Conservation (phyloP, 495 filamentous ascomycete genomes). For the Penicillium maclennaniae region DNA sequence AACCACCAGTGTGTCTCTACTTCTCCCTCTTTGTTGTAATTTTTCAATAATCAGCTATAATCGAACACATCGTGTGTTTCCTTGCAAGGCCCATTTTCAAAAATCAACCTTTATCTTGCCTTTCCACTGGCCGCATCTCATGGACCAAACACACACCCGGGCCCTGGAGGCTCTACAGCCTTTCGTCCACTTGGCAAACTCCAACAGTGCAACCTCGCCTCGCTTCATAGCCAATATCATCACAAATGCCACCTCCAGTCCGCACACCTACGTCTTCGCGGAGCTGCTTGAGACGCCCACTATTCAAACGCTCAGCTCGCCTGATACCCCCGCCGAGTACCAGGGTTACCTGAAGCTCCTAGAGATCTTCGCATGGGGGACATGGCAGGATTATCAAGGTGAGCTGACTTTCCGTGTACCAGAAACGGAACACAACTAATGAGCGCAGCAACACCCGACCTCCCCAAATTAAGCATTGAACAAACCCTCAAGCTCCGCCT, state of each 20-base stretch:
- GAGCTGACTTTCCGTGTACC: neutral
- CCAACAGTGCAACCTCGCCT: constrained; percentile 66
- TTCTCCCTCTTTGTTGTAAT: neutral
- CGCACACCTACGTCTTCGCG: constrained; percentile 90
- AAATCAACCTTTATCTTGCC: neutral
- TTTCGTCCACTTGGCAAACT: constrained; percentile 82
- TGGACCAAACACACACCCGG: constrained; percentile 74
- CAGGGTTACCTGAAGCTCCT: constrained; percentile 65
- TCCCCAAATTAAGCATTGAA: constrained; percentile 66
- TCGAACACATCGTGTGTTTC: neutral
- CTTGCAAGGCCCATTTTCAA: neutral
- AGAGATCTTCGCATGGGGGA: constrained; percentile 91
- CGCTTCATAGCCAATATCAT: constrained; percentile 83
- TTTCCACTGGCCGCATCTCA: constrained; percentile 29
- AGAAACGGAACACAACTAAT: neutral
- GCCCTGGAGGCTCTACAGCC: constrained; percentile 85
- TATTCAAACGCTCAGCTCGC: constrained; percentile 64
- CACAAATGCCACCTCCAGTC: constrained; percentile 77
- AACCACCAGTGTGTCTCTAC: neutral
- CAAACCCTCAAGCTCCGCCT: constrained; percentile 87
- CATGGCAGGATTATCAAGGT: constrained; percentile 74
- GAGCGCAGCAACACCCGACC: constrained; percentile 45
- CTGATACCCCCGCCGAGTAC: constrained; percentile 46
- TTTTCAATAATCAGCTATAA: neutral
- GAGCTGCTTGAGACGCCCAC: constrained; percentile 83